Base-by-base conservation (phyloP, 257 asterid species). In the Fraxinus cuspidata region DNA sequence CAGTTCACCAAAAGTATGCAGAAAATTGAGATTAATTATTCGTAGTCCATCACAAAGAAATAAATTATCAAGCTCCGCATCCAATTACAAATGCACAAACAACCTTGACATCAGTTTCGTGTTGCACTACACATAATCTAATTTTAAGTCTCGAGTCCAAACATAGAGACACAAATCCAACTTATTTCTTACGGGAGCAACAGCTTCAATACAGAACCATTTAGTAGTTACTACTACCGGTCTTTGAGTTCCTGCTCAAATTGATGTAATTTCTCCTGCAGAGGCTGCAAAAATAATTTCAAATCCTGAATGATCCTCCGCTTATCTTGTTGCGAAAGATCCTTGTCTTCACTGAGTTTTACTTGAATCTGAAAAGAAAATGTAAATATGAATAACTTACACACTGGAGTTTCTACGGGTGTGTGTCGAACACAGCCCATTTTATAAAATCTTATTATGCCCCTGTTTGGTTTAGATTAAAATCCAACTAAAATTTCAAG, bases 171-270 rank as follows among this genome's bases (percentile, higher is more conserved):
- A 58, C 8, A 58, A 58, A 58, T 58, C 66, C 4, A 21, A 58
- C 25, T 8, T 58, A 58, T 58, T 56, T 21, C 13, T 23, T 58
- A 58, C 0, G 66, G 13, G 21, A 58, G 66, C 66, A 25, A 58
- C 23, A 58, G 66, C 66, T 58, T 58, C 31, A 58, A 58, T 23
- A 5, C 23, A 0, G 15, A n/a, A 18, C 58, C 58, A 32, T 10
- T 35, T 2, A 37, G 18, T 29, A 2, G 0, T 47, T 69, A 11
- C 8, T 66, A 72, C 82, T 88, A 89, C 70, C 92, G 80, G n/a
- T 79, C 88, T 85, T 92, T 91, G 74, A 94, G 94, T 83, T 94
- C 97, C 87, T 84, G 87, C 90, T 94, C 98, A 71, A 94, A 94
- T 72, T 81, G 85, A 16, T 71, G 80, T 82, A 94, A 70, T 69